Evolutionary conservation across 768 basidiomycete species (phyloP).

Genomic region (Mycena venus): DNA sequence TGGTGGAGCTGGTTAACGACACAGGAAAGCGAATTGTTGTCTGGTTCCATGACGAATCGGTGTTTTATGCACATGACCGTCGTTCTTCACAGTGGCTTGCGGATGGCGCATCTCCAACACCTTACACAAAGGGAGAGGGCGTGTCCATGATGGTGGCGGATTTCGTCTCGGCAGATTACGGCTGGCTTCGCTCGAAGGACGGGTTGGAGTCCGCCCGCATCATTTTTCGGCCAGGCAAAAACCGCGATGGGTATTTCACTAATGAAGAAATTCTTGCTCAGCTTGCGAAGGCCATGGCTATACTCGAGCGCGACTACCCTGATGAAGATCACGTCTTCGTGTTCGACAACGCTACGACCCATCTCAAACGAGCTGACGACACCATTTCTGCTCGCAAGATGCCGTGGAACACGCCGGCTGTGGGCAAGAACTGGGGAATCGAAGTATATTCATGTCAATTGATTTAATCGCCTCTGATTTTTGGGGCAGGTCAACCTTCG

Average conservation of each 20-base stretch:
- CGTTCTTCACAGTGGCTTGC: not conserved
- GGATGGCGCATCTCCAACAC: not conserved
- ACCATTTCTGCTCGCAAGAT: constrained; percentile 49
- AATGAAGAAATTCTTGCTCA: not conserved
- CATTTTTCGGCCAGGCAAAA: constrained; percentile 42
- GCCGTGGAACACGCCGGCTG: constrained; percentile 43
- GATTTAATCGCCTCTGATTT: too few relatives aligned
- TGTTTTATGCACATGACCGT: constrained; percentile 19
- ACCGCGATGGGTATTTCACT: constrained; percentile 32
- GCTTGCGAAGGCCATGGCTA: not conserved
- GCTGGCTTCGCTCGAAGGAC: constrained; percentile 38
- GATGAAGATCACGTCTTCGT: constrained; percentile 44
- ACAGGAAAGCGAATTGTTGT: constrained; percentile 22
- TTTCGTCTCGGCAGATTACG: constrained; percentile 26
- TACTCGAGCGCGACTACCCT: constrained; percentile 37
- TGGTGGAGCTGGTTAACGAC: not conserved
- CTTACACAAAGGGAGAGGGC: constrained; percentile 19
- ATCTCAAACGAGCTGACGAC: constrained; percentile 45
- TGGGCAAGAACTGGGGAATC: constrained; percentile 36
- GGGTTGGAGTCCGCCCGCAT: constrained; percentile 31
- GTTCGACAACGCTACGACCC: constrained; percentile 51
- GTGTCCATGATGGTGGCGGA: constrained; percentile 16
- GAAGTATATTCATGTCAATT: too few relatives aligned
- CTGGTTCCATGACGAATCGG: constrained; percentile 46
- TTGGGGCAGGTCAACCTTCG: too few relatives aligned